Base-by-base conservation (phyloP, 2,329 filamentous ascomycete genomes). In the Phoma sp. region DNA sequence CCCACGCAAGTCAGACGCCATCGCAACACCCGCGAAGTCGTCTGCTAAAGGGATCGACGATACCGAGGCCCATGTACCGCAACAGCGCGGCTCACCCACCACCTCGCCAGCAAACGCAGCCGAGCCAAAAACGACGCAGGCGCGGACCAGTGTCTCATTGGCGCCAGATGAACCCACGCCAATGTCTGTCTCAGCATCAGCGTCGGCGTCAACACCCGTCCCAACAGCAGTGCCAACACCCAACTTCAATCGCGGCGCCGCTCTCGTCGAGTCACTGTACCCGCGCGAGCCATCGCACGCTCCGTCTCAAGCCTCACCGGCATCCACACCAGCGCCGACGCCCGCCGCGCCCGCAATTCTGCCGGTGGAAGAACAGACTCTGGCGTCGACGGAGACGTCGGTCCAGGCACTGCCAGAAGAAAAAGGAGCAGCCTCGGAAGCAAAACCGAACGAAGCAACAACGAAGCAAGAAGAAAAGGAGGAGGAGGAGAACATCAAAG, bases 1-100 rank as follows among this genome's bases (percentile, higher is more conserved):
- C 9, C 55, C 60, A 17, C 48, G 55, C 6, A 58, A 57, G n/a
- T 61, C 55, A 4, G 55, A 57, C n/a, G 27, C 46, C 32, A 45
- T 12, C 45, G 39, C 43, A 7, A 51, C 53, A 3, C 43, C 43
- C n/a, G 43, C 32, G n/a, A 40, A 45, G 12, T 19, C 36, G 1
- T 15, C 29, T n/a, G 12, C 48, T 33, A 31, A 55, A 47, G 8
- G 31, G 19, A n/a, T 6, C 31, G 24, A 40, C 25, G 24, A 38
- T 2, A 3, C 32, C 15, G 32, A 37, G 4, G 19, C 15, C 32
- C 6, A 36, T 36, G 12, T 13, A 6, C n/a, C 24, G 8, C 41
- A 37, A 12, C 46, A 32, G 3, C 43, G 8, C 33, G n/a, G 21
- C 19, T 40, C 53, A 2, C 21, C 47, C 9, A 17, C 25, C 6